A percentile compares a stretch with the other conserved stretches of the same genome.
These are phyloP conservation scores for Plenodomus lindquistii DNA, from an alignment of 2,329 filamentous ascomycete genomes.

Conservation along the genomic window DNA sequence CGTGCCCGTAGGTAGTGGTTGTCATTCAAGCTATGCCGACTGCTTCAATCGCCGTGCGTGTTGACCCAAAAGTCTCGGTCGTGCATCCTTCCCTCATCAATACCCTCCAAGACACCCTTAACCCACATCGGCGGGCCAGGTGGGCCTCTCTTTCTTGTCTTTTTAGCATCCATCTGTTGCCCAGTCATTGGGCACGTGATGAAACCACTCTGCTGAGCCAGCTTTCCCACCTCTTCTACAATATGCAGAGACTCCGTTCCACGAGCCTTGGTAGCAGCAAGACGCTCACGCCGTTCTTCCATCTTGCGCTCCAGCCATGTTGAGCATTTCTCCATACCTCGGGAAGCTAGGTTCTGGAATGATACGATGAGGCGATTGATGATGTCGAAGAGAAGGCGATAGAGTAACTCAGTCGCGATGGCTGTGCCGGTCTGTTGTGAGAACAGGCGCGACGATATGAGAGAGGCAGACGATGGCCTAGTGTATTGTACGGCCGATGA, in stretches of 20 bases:
- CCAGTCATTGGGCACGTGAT: slow-evolving; percentile 25
- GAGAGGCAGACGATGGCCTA: too few species aligned
- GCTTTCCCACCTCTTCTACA: slow-evolving; percentile 25
- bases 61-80: slow-evolving; percentile 35
- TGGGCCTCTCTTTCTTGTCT: slow-evolving; percentile 1
- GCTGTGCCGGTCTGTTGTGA: slow-evolving; percentile 32
- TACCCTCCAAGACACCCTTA: slow-evolving; percentile 27
- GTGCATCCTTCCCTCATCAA: slow-evolving; percentile 31
- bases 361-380: slow-evolving; percentile 28
- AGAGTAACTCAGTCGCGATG: slow-evolving; percentile 36
- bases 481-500: too few species aligned
- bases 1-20: not conserved
- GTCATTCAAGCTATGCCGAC: too few species aligned
- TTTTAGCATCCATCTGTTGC: not conserved
- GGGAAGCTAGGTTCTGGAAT: slow-evolving; percentile 27
- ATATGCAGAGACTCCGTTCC: slow-evolving; percentile 12
- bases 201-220: slow-evolving; percentile 22
- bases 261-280: not conserved
- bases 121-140: slow-evolving; percentile 30
- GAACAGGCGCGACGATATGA: too few species aligned
- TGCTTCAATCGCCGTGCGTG: slow-evolving; percentile 18
- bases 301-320: slow-evolving; percentile 29
- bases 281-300: slow-evolving; percentile 17
- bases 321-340: slow-evolving; percentile 27
- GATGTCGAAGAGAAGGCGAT: slow-evolving; percentile 35